Conservation (phyloP, 371 early-diverging fungal species). For the Mortierella sp. region DNA sequence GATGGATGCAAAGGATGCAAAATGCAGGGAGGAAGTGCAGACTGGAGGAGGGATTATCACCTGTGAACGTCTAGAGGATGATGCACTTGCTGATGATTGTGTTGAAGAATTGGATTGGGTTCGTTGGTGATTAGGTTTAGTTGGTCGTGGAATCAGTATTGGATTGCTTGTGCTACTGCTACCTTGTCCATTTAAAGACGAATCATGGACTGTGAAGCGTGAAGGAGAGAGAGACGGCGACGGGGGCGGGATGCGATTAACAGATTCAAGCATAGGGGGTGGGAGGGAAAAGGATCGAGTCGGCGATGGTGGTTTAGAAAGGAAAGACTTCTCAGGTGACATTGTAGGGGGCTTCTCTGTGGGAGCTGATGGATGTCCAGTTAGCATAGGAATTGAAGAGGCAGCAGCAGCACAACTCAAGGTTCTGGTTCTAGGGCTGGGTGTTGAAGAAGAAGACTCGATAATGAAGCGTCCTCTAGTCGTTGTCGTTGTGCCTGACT, state of each 20-base stretch:
- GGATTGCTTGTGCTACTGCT: conserved; percentile 27
- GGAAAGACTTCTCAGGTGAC: not conserved
- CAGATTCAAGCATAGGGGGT: conserved; percentile 9
- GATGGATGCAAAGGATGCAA: conserved; percentile 49
- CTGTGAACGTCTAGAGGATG: conserved; percentile 34
- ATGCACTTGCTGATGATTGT: conserved; percentile 32
- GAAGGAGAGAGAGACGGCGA: conserved; percentile 24
- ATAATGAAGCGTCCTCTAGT: conserved; percentile 52
- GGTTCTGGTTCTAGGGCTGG: conserved; percentile 34
- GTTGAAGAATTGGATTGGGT: conserved; percentile 42
- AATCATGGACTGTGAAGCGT: not conserved
- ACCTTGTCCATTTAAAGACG: not conserved
- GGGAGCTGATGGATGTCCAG: not conserved
- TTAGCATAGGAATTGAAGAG: not conserved
- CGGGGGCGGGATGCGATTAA: conserved; percentile 6
- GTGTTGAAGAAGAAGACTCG: conserved; percentile 23
- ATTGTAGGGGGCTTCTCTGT: not conserved
- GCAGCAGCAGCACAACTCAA: conserved; percentile 24
- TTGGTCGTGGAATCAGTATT: conserved; percentile 36
- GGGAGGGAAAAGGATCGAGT: conserved; percentile 15
- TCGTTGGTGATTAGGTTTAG: conserved; percentile 29
- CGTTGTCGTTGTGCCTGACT: conserved; percentile 22
- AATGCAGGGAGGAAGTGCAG: conserved; percentile 29
- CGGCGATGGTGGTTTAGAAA: conserved; percentile 15
- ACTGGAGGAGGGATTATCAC: conserved; percentile 51